phyloP scores from a whole-genome alignment of 139 green algal genomes.

The Astrephomene gubernaculifera region DNA sequence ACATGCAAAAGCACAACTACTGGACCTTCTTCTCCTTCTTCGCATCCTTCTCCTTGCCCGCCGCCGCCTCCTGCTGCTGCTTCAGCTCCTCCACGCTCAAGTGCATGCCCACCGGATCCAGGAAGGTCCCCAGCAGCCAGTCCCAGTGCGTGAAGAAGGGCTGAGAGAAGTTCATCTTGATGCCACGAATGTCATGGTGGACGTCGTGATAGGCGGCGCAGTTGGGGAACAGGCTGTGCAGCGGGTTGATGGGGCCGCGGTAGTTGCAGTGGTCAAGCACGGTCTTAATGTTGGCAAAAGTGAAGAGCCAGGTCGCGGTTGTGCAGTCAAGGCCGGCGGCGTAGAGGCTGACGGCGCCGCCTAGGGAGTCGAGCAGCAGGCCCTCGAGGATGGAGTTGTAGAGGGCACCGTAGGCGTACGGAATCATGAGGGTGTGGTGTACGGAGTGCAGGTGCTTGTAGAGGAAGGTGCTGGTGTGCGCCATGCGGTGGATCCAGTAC shows the following conservation, averaged over 20 bases:
- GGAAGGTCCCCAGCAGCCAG: constrained; percentile 54
- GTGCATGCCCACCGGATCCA: constrained; percentile 24
- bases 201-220: constrained; percentile 72
- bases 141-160: constrained; percentile 81
- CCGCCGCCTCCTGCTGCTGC: background rate
- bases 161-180: constrained; percentile 80
- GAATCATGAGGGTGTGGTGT: constrained; percentile 72
- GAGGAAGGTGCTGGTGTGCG: constrained; percentile 70
- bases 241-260: constrained; percentile 68
- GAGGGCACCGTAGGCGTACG: constrained; percentile 75
- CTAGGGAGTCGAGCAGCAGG: constrained; percentile 74
- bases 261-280: constrained; percentile 78
- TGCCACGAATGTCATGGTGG: constrained; percentile 73
- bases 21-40: background rate
- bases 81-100: background rate
- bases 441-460: constrained; percentile 77
- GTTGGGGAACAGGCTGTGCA: constrained; percentile 76
- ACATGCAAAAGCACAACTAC: too few relatives aligned
- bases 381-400: constrained; percentile 82
- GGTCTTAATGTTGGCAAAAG: constrained; percentile 74
- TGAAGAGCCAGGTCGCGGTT: constrained; percentile 57
- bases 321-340: constrained; percentile 61
- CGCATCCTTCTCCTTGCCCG: background rate
- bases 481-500: constrained; percentile 79
- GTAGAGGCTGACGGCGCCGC: constrained; percentile 66